Evolutionary conservation across 2,329 filamentous ascomycete genomes (phyloP).

Genomic region (Aspergillus jensenii): DNA sequence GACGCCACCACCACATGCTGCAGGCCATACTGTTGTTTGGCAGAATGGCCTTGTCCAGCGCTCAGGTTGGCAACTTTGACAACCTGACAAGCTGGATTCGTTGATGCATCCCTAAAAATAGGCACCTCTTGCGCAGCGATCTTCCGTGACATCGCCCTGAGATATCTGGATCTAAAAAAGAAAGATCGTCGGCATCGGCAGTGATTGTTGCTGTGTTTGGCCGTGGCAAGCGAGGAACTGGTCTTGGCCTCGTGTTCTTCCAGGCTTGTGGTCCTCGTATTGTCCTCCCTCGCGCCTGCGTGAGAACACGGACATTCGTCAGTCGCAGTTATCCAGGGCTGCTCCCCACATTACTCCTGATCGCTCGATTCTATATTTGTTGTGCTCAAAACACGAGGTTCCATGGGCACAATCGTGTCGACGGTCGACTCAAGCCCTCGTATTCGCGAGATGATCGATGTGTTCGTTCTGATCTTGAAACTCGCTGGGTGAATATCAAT

Average conservation of each 20-base stretch:
- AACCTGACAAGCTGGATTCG: too few species aligned
- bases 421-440: background rate
- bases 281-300: background rate
- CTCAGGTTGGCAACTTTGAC: background rate
- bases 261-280: background rate
- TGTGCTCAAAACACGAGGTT: background rate
- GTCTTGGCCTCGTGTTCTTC: background rate
- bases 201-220: background rate
- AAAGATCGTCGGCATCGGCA: background rate
- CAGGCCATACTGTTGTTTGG: background rate
- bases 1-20: background rate
- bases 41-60: background rate
- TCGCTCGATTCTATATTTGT: background rate
- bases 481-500: background rate
- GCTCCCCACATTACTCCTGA: background rate
- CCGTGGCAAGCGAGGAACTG: background rate
- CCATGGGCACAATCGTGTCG: background rate
- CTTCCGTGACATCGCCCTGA: background rate
- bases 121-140: background rate
- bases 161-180: background rate
- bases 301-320: background rate
- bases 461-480: background rate
- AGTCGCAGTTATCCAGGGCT: background rate
- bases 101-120: background rate
- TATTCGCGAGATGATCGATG: background rate